Evolutionary conservation across 768 basidiomycete species (phyloP).

Genomic region (Dioszegia crocea): DNA sequence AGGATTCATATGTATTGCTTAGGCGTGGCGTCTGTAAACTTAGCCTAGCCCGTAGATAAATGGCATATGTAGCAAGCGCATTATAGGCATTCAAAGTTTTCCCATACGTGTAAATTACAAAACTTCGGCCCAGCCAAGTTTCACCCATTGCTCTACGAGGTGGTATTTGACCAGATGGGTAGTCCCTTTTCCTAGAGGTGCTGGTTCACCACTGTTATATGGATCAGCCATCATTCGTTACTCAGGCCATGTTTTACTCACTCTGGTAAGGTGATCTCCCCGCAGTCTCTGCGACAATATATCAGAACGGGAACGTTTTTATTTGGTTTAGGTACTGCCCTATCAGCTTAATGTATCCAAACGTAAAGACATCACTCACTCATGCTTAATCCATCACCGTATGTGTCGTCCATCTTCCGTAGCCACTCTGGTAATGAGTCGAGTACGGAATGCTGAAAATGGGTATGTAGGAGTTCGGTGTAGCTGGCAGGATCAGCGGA

Average conservation of each 20-base stretch:
- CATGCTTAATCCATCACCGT: conserved; percentile 67
- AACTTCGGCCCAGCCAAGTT: conserved; percentile 47
- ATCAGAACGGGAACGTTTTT: conserved; percentile 73
- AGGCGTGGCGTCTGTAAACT: too few species aligned
- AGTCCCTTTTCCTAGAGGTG: conserved; percentile 74
- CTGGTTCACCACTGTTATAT: conserved; percentile 57
- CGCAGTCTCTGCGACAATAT: conserved; percentile 67
- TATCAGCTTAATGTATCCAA: conserved; percentile 4
- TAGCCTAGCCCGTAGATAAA: too few species aligned
- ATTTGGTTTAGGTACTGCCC: conserved; percentile 73
- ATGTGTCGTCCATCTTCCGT: conserved; percentile 68
- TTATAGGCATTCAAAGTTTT: too few species aligned
- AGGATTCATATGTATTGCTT: too few species aligned
- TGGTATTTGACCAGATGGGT: conserved; percentile 75
- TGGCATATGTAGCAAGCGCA: too few species aligned
- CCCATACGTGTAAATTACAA: conserved; percentile 14
- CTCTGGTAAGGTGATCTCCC: conserved; percentile 51
- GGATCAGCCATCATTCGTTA: neutral
- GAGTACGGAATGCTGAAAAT: conserved; percentile 74
- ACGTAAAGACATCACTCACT: conserved; percentile 30
- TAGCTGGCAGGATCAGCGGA: conserved; percentile 55
- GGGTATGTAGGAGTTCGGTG: conserved; percentile 68
- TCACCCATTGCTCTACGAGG: conserved; percentile 58
- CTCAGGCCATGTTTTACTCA: conserved; percentile 26
- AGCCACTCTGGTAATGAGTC: conserved; percentile 75